Evolutionary conservation across 2,329 filamentous ascomycete genomes (phyloP).

Genomic region (Aschersonia sp.): DNA sequence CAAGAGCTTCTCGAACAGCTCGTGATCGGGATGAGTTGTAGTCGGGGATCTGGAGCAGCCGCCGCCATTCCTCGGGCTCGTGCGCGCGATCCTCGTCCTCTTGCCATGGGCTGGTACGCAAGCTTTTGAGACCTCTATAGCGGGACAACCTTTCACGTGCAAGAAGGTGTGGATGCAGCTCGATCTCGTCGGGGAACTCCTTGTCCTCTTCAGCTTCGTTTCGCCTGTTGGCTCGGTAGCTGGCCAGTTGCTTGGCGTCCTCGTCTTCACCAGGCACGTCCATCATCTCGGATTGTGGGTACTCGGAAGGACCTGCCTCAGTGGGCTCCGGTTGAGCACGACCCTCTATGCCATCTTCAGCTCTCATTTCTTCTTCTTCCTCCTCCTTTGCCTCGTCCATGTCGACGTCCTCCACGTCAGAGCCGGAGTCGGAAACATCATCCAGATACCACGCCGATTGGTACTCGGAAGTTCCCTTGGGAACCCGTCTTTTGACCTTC

Average conservation of each 20-base stretch:
- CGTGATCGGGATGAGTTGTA: constrained; percentile 74
- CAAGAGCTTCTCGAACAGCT: constrained; percentile 65
- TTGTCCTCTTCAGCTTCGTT: constrained; percentile 78
- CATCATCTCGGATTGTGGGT: constrained; percentile 89
- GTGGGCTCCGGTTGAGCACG: constrained; percentile 52
- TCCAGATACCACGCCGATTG: constrained; percentile 88
- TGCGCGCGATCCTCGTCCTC: constrained; percentile 74
- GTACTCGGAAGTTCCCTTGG: constrained; percentile 84
- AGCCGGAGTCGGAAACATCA: constrained; percentile 71
- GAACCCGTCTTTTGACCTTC: constrained; percentile 56
- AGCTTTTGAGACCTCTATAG: constrained; percentile 84
- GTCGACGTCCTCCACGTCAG: constrained; percentile 60
- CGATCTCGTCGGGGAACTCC: constrained; percentile 95
- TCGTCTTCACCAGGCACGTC: constrained; percentile 72
- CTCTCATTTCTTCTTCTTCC: constrained; percentile 44
- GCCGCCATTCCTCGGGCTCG: constrained; percentile 80
- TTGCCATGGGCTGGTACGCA: constrained; percentile 80
- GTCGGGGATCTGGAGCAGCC: constrained; percentile 75
- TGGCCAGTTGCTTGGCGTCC: constrained; percentile 60
- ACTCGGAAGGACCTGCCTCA: constrained; percentile 73
- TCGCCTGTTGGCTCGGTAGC: constrained; percentile 64
- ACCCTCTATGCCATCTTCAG: constrained; percentile 74
- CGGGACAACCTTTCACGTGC: constrained; percentile 74
- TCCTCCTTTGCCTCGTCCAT: constrained; percentile 45
- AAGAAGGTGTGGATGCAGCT: constrained; percentile 74